Base-by-base conservation (phyloP, 805 yeast genomes). In the Maudiozyma turicensis region DNA sequence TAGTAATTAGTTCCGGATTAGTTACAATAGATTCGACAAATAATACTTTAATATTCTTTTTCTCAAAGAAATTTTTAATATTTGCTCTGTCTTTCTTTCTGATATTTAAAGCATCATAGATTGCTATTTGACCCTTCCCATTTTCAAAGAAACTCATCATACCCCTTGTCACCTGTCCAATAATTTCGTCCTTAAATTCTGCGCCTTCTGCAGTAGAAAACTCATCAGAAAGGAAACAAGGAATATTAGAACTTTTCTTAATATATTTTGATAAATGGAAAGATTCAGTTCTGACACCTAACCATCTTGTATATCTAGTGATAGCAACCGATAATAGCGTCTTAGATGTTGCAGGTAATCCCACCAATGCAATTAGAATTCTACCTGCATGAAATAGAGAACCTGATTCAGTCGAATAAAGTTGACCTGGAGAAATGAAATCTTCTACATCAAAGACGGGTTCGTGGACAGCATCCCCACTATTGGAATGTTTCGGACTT, bases 271-370 rank as follows among this genome's bases (percentile, higher is more conserved):
- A 93, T 52, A 90, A 77, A 67, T 91, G 98, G 70, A 87, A 91
- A 31, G 88, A 80, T 58, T 88, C 90, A 1, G 96, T 83, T 60
- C 86, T 83, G 20, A 93, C 98, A 5, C 99, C 99, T 43, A 93
- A 72, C 99, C 99, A 93, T 58, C 97, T 77, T 56, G 95, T 72
- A 65, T 90, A 93, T 50, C 99, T 77, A 4, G 96, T 88, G 54
- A 93, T 74, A 11, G 95, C 83, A 39, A 91, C 97, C 6, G 96
- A 84, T 46, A 91, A 73, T 63, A 89, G 88, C 1, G 99, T 93
- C 64, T 93, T 93, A 2, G 98, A 97, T 44, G 98, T 76, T 1
- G 96, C 98, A 2, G 99, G 98, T 51, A 90, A 73, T 0, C 99
- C 99, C 5, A 86, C 91, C 56, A 93, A 74, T 4, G 85, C 87